Evolutionary conservation across 352 stramenopile genomes (phyloP).

Genomic region (Pythium brassicae): DNA sequence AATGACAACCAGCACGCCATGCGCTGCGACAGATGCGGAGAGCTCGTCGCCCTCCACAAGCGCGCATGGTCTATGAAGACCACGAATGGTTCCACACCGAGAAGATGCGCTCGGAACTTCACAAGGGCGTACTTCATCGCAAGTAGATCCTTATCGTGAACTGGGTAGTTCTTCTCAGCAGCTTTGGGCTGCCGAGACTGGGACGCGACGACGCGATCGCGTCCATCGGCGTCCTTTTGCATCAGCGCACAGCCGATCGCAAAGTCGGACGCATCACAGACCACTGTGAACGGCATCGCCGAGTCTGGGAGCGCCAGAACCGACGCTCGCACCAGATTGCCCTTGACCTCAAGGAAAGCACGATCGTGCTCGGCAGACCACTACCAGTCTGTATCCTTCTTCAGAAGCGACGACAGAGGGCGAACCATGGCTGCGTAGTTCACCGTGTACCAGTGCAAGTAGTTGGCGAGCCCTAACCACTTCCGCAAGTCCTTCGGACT

Average conservation of each 20-base stretch:
- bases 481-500: conserved; percentile 12
- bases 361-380: conserved; percentile 9
- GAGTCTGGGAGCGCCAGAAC: conserved; percentile 11
- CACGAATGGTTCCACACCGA: conserved; percentile 17
- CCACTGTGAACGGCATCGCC: conserved; percentile 15
- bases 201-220: conserved; percentile 1
- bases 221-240: not conserved
- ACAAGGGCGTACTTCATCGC: conserved; percentile 22
- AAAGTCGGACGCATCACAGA: conserved; percentile 13
- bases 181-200: conserved; percentile 23
- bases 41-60: not conserved
- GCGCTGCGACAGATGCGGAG: conserved; percentile 5
- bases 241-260: conserved; percentile 18
- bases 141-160: conserved; percentile 6
- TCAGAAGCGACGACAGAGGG: conserved; percentile 12
- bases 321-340: conserved; percentile 4
- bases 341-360: conserved; percentile 15
- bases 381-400: conserved; percentile 13
- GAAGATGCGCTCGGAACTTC: conserved; percentile 25
- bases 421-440: conserved; percentile 9
- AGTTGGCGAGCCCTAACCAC: conserved; percentile 17
- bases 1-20: no score
- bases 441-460: conserved; percentile 20
- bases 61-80: conserved; percentile 20
- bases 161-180: conserved; percentile 13